phyloP scores from a whole-genome alignment of 2,329 filamentous ascomycete genomes.

The Amphichorda felina region DNA sequence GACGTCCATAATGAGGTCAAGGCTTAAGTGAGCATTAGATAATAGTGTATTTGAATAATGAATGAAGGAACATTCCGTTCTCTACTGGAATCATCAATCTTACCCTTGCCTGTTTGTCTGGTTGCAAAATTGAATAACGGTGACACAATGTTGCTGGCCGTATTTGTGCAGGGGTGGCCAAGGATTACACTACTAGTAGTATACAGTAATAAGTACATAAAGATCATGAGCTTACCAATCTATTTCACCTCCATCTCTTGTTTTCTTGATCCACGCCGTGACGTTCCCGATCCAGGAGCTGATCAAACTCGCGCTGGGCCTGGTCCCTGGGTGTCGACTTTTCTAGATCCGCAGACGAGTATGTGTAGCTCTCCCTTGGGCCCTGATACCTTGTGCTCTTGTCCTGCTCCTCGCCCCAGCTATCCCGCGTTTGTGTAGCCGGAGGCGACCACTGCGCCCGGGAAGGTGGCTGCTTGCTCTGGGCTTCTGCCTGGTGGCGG shows the following conservation, averaged over 20 bases:
- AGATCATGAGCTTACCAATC: not conserved
- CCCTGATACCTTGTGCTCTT: slow-evolving; percentile 8
- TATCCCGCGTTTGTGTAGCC: not conserved
- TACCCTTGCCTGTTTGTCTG: no score
- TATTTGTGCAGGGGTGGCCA: not conserved
- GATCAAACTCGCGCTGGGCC: slow-evolving; percentile 39
- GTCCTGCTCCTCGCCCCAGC: slow-evolving; percentile 4
- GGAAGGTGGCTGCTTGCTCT: not conserved
- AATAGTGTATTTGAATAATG: not conserved
- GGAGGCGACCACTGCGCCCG: slow-evolving; percentile 1
- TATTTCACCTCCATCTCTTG: slow-evolving; percentile 7
- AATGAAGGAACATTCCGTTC: no score
- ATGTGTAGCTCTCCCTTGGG: slow-evolving; percentile 18
- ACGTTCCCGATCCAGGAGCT: slow-evolving; percentile 32
- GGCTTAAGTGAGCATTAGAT: slow-evolving; percentile 6
- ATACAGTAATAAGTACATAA: not conserved
- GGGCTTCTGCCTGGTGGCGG: slow-evolving; percentile 20
- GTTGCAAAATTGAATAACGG: not conserved
- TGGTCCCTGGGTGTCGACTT: slow-evolving; percentile 25
- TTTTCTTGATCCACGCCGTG: slow-evolving; percentile 16
- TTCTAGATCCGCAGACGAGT: slow-evolving; percentile 22
- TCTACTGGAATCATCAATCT: not conserved
- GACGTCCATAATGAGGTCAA: slow-evolving; percentile 21
- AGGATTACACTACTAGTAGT: not conserved
- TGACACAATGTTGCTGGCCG: not conserved